Base-by-base conservation (phyloP, 257 asterid genomes). In the Penstemon newberryi region DNA sequence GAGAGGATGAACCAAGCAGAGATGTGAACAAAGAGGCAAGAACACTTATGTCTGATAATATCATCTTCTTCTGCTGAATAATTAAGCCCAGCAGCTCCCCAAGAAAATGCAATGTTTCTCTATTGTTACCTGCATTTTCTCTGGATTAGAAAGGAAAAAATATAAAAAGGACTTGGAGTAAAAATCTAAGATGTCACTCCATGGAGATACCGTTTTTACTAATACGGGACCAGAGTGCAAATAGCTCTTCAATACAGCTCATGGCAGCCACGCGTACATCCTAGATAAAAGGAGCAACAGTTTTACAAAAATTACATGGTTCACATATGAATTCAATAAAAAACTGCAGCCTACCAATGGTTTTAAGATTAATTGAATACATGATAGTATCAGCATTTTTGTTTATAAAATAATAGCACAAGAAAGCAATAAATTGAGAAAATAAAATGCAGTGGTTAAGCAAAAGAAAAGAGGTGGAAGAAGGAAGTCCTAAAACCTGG, bases 191-290 rank as follows among this genome's bases (percentile, higher is more conserved):
- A 60, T 65, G 19, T 55, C 56, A 65, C 19, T 46, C 47, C 71
- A 2, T 37, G 43, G 19, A 60, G 49, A 49, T 80, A 92, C 98
- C 96, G 53, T 76, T 83, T 72, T 73, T 81, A 67, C 71, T 79
- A 63, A 65, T 68, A 7, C 66, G 80, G 44, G 88, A 72, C 85
- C 83, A 83, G 71, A 81, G 55, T 47, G 78, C 61, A 44, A 53
- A 77, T 18, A 94, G 76, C 70, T 76, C 92, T 65, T 84, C 95
- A 69, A 91, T 66, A 79, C 86, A 79, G 80, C 76, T 80, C 84
- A 90, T 94, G 81, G 97, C 91, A 67, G 86, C 90, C 70, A 56
- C 57, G 44, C 92, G 80, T 52, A 94, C 89, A 64, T 70, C 82
- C 99, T 94, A 75, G 11, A 55, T 10, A 66, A 19, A 52, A 54